Conservation (phyloP, 176 grass and related monocot genomes). For the Olyra latifolia region DNA sequence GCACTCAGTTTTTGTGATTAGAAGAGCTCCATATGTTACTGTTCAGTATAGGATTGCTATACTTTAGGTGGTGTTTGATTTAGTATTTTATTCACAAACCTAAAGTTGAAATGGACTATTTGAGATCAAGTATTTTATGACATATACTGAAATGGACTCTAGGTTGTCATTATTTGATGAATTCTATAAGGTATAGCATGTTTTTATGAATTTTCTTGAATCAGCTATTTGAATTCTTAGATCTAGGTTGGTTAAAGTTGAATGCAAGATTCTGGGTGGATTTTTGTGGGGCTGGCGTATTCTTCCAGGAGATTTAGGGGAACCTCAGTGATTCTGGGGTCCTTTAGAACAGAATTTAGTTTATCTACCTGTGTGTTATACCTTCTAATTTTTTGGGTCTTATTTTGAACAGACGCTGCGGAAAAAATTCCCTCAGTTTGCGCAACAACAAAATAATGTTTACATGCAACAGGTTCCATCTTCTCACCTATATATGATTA, state of each 20-base stretch:
- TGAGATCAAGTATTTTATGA: background rate
- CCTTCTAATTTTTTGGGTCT: slow-evolving; percentile 18
- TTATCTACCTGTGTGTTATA: background rate
- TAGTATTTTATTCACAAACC: too few species aligned
- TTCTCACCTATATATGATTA: slow-evolving; percentile 12
- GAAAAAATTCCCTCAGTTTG: slow-evolving; percentile 98
- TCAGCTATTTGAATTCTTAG: background rate
- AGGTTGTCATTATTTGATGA: background rate
- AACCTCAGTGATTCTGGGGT: background rate
- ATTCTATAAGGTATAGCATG: background rate
- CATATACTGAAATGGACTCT: slow-evolving; percentile 7
- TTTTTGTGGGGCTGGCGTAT: background rate
- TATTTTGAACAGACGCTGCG: slow-evolving; percentile 66
- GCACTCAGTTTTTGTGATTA: background rate
- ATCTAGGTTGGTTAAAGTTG: background rate
- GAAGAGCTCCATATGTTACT: slow-evolving; percentile 1
- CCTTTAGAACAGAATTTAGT: background rate
- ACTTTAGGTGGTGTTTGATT: background rate
- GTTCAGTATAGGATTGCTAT: background rate
- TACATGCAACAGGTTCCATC: slow-evolving; percentile 99
- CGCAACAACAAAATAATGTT: slow-evolving; percentile 93
- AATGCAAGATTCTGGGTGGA: background rate
- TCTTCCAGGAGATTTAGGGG: background rate
- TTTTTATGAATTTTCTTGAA: background rate
- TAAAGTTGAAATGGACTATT: too few species aligned